A percentile compares a stretch with the other conserved stretches of the same genome.
phyloP scores from a whole-genome alignment of 202 grass and related monocot genomes.

The Schoenoplectus triqueter region DNA sequence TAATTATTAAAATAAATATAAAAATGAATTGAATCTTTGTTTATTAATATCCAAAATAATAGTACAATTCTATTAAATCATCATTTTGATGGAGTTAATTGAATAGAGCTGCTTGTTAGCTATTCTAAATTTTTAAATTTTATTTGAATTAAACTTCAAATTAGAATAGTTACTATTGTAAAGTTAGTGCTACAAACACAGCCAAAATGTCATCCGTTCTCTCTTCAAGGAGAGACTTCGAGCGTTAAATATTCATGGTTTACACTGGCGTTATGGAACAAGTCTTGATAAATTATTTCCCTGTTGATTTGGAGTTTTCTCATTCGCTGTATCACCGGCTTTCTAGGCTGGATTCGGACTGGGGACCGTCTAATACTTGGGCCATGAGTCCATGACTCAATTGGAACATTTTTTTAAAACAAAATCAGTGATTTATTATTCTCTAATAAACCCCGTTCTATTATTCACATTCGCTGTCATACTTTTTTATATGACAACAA shows the following conservation, averaged over 20 bases:
- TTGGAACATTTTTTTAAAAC: conserved; percentile 26
- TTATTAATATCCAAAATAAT: too few relatives aligned
- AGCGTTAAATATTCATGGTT: conserved; percentile 4
- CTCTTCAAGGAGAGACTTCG: background rate
- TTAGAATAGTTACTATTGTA: too few relatives aligned
- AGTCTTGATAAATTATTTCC: background rate
- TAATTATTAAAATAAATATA: too few relatives aligned
- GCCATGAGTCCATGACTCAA: conserved; percentile 18
- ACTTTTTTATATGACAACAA: too few relatives aligned
- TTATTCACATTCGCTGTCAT: too few relatives aligned
- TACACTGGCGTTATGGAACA: background rate
- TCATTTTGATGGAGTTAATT: too few relatives aligned
- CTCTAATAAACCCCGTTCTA: background rate
- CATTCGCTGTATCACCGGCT: conserved; percentile 22
- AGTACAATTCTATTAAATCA: too few relatives aligned
- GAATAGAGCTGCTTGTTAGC: too few relatives aligned
- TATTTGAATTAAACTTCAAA: too few relatives aligned
- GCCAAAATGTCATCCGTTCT: background rate
- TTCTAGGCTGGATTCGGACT: conserved; percentile 35
- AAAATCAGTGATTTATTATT: conserved; percentile 29
- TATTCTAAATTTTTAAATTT: too few relatives aligned
- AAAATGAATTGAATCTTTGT: too few relatives aligned
- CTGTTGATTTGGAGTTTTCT: conserved; percentile 22
- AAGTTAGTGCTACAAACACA: background rate
- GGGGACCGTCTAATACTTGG: conserved; percentile 19